Evolutionary conservation across 169 alveolate genomes (phyloP), one percentile per base, ranked within the genome.

Genomic region (Cystoisospora suis): DNA sequence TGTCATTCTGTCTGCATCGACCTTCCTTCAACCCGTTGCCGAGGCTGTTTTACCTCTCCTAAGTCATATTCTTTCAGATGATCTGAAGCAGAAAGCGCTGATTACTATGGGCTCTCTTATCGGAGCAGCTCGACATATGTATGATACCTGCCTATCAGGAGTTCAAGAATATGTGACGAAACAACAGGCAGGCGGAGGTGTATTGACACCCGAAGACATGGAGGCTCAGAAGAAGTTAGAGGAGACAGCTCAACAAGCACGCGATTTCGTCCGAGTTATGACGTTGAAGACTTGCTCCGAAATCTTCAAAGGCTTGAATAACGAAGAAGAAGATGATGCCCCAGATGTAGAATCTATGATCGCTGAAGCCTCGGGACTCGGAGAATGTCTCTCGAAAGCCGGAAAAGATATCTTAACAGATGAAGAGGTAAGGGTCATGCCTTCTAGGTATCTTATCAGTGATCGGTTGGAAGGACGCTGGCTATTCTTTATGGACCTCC

Each of bases 31-130:
- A 80, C 81, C 69, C 5, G 32, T 44, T 36, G 96, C 95, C 29
- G 88, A 92, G 47, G 96, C 97, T 27, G 92, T 96, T 0, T 32
- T 95, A 81, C 97, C 97, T 6, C 91, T 95, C 72, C 87, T 96
- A 79, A 53, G 92, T 59, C 93, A 93, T 81, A 92, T 94, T 77
- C 93, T 96, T 53, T 93, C 97, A 17, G 95, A 94, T 61, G 97
- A 95, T n/a, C 81, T 96, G 75, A 95, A 94, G 87, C 94, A 95
- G 90, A 93, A 89, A 89, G 95, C 98, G 27, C 91, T 96, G 44
- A 88, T 90, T 23, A 96, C 98, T 7, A 89, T 96, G 92, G 97
- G 97, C 46, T 90, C 95, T n/a, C 91, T 96, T 79, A 95, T 96
- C 44, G 95, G 91, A n/a, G 98, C 97, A 45, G 77, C 93, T 32